Percentiles rank a stretch among this genome's conserved stretches.
Evolutionary conservation across 805 yeast genomes (phyloP).

Genomic region (Schwanniomyces yamadae): DNA sequence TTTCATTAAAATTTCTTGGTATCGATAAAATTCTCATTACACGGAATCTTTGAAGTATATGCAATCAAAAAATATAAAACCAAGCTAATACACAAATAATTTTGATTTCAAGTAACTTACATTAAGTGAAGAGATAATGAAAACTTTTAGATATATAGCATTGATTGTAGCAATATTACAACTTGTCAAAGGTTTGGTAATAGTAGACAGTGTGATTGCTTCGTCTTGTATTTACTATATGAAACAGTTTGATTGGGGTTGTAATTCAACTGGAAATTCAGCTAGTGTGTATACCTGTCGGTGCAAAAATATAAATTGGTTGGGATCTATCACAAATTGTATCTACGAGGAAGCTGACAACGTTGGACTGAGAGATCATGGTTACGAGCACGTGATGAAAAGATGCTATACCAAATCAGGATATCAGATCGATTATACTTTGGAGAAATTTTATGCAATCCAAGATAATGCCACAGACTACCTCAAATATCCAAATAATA

Average conservation of each 20-base stretch:
- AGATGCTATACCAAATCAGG: constrained; percentile 30
- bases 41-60: no score
- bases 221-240: constrained; percentile 42
- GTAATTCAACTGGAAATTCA: constrained; percentile 31
- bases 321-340: constrained; percentile 45
- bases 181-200: constrained; percentile 5
- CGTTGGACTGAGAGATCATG: constrained; percentile 32
- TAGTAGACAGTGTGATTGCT: constrained; percentile 38
- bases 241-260: constrained; percentile 43
- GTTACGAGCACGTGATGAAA: constrained; percentile 33
- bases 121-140: no score
- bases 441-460: constrained; percentile 22
- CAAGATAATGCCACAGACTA: constrained; percentile 31
- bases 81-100: no score
- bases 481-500: constrained; percentile 23
- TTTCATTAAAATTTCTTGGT: no score
- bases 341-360: constrained; percentile 31
- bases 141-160: no score
- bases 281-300: constrained; percentile 37
- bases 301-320: constrained; percentile 43
- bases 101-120: no score
- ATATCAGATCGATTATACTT: constrained; percentile 30
- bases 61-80: no score
- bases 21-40: no score
- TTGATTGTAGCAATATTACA: not conserved